Base-by-base conservation (phyloP, 352 stramenopile genomes). In the Globisporangium rhizosaccharum region DNA sequence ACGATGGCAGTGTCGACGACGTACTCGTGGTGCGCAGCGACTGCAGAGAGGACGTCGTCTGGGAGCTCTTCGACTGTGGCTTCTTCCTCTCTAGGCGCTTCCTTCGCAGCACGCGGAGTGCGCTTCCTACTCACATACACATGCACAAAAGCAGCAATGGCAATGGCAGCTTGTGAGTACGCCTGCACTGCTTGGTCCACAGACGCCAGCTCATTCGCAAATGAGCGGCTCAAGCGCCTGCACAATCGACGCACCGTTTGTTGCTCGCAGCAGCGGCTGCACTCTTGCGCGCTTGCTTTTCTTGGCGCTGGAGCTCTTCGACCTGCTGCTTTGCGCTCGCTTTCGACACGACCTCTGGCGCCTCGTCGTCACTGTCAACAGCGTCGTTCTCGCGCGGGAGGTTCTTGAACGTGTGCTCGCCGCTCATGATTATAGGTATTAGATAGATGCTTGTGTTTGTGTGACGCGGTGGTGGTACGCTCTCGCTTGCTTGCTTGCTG, bases 331-430 rank as follows among this genome's bases (percentile, higher is more conserved):
- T 65, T 28, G 83, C 83, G 56, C 61, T 89, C 53, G 76, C 70
- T 67, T 90, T 93, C 53, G 77, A 85, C 57, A 93, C 75, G 41
- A 87, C 76, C 60, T 93, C 83, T 26, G 83, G 83, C 28, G 83
- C 81, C 62, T 90, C 83, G 57, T 91, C 82, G 47, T 90, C 81
- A 63, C 75, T 87, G 26, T 66, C 58, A 5, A 23, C 51, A 46
- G 80, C 69, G 52, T 73, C 68, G n/a, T 51, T 45, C n/a, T 41
- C 50, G 28, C 28, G 60, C 0, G 44, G 59, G 7, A 59, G 52
- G 52, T 65, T 65, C 52, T 65, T 65, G 51, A 59, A 59, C 61
- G 53, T 47, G 42, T 53, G 56, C 70, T 78, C 30, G 25, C 23
- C 36, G 14, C n/a, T 44, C 36, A 23, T 25, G 36, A 12, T 25